These are phyloP conservation scores for Coemansia sp. DNA, from an alignment of 192 early-diverging fungal genomes.

Conservation along the genomic window DNA sequence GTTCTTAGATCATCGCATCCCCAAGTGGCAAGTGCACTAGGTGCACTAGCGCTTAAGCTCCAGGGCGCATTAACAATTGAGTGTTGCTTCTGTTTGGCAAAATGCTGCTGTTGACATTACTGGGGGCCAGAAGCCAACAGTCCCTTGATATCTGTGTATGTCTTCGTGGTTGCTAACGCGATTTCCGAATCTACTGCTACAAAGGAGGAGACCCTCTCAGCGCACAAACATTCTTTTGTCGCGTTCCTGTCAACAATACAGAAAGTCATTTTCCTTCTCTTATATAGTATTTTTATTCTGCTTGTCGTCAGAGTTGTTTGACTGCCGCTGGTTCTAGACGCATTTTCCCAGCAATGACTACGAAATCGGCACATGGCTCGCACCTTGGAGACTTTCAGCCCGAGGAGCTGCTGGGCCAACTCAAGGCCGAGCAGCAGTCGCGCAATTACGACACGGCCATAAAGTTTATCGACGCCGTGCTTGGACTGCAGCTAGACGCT, in stretches of 20 bases:
- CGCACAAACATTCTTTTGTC: slow-evolving; percentile 6
- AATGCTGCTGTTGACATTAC: not conserved
- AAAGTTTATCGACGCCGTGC: slow-evolving; percentile 64
- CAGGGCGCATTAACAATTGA: no score
- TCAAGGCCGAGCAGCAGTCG: slow-evolving; percentile 62
- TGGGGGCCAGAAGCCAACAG: not conserved
- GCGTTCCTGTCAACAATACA: not conserved
- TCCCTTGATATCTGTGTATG: not conserved
- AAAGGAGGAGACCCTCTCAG: slow-evolving; percentile 3
- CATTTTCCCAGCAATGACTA: slow-evolving; percentile 21
- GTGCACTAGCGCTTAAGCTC: not conserved
- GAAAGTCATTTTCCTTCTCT: not conserved
- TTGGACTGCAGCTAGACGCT: slow-evolving; percentile 59
- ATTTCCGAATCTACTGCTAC: not conserved
- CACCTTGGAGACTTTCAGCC: slow-evolving; percentile 48
- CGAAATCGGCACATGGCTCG: slow-evolving; percentile 20
- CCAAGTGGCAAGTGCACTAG: not conserved
- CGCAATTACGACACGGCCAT: slow-evolving; percentile 65
- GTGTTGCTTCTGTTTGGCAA: no score
- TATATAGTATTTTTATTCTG: not conserved
- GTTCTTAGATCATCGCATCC: not conserved
- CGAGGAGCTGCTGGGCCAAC: slow-evolving; percentile 56
- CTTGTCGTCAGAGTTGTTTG: not conserved
- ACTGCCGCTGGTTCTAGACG: not conserved
- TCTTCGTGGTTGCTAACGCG: not conserved